A percentile compares a stretch with the other conserved stretches of the same genome.
phyloP scores from a whole-genome alignment of 768 basidiomycete species.

The Filobasidium floriforme region DNA sequence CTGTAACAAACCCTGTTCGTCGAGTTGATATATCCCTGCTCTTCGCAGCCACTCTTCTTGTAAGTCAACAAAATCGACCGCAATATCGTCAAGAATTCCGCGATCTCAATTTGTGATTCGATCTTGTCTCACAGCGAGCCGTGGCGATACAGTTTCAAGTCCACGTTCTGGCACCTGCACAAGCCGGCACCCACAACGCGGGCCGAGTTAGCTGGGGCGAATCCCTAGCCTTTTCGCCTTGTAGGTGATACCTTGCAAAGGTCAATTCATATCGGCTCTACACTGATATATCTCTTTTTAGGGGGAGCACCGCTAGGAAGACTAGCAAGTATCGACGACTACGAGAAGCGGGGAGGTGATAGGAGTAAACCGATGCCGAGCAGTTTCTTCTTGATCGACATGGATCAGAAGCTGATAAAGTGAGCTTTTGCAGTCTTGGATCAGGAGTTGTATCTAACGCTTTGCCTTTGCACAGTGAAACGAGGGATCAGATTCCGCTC shows the following conservation, averaged over 20 bases:
- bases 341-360: slow-evolving; percentile 17
- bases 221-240: slow-evolving; percentile 36
- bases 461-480: slow-evolving; percentile 18
- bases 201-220: slow-evolving; percentile 39
- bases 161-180: slow-evolving; percentile 38
- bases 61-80: slow-evolving; percentile 16
- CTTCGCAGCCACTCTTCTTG: slow-evolving; percentile 26
- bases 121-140: slow-evolving; percentile 22
- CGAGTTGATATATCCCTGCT: background rate
- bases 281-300: too few relatives aligned
- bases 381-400: slow-evolving; percentile 31
- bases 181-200: slow-evolving; percentile 35
- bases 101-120: background rate
- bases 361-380: slow-evolving; percentile 23
- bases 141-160: slow-evolving; percentile 37
- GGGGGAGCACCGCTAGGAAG: slow-evolving; percentile 34
- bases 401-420: slow-evolving; percentile 29
- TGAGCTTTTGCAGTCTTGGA: slow-evolving; percentile 17
- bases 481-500: slow-evolving; percentile 34
- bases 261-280: too few relatives aligned
- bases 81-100: background rate
- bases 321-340: slow-evolving; percentile 34
- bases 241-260: slow-evolving; percentile 8
- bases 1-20: too few relatives aligned
- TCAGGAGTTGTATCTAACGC: background rate